Conservation (phyloP, 768 basidiomycete genomes). For the Panaeolus papilionaceus region DNA sequence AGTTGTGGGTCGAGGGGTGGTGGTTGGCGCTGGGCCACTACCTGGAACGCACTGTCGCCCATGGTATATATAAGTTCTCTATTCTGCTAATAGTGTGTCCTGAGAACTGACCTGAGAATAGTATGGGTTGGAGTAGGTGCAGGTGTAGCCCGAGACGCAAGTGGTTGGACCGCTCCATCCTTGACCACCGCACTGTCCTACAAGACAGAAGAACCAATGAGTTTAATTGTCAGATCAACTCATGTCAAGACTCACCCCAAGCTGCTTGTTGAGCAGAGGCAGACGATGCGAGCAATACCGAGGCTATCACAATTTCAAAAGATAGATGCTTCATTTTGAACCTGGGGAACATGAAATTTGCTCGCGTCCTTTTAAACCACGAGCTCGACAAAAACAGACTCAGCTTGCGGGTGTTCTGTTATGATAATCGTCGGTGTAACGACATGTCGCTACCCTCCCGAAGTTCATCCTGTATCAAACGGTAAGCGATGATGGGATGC, state of each 20-base stretch:
- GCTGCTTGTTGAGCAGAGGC: slow-evolving; percentile 5
- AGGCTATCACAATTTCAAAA: not conserved
- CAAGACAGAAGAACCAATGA: not conserved
- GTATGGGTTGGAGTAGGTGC: slow-evolving; percentile 50
- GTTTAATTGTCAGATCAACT: not conserved
- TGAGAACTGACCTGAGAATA: slow-evolving; percentile 46
- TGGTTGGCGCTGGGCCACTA: not conserved
- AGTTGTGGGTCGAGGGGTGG: not conserved
- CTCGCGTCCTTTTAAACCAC: slow-evolving; percentile 7
- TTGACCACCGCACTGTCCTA: slow-evolving; percentile 51
- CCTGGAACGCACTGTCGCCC: not conserved
- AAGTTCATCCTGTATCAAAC: not conserved
- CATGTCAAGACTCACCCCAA: not conserved
- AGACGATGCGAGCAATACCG: not conserved
- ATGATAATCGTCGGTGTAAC: slow-evolving; percentile 13
- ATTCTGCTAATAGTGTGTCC: not conserved
- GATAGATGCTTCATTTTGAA: slow-evolving; percentile 8
- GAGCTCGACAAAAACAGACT: slow-evolving; percentile 9
- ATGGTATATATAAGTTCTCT: not conserved
- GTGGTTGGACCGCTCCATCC: slow-evolving; percentile 58
- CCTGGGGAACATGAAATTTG: not conserved
- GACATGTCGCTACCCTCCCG: not conserved
- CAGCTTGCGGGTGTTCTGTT: not conserved
- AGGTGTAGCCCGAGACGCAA: slow-evolving; percentile 55
- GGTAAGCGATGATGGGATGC: not conserved